Conservation (phyloP, 306 rosid species). For the Castanea crenata region DNA sequence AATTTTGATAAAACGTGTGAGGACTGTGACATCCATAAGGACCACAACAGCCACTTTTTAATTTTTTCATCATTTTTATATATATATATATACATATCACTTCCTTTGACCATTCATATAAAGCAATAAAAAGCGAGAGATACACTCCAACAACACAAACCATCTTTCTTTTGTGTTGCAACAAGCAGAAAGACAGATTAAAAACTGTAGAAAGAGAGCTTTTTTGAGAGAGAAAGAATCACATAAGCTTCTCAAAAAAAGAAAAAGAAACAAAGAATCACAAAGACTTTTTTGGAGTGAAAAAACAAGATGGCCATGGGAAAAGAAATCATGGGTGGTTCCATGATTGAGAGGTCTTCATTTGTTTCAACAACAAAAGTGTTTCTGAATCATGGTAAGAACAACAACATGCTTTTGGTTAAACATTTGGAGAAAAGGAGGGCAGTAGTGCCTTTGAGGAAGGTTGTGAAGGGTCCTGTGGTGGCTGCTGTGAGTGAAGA, state of each 20-base stretch:
- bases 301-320: slow-evolving; percentile 48
- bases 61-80: too few species aligned
- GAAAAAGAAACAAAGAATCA: too few species aligned
- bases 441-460: slow-evolving; percentile 32
- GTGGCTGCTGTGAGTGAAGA: slow-evolving; percentile 87
- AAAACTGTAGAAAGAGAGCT: neutral
- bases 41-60: slow-evolving; percentile 7
- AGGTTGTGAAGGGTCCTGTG: slow-evolving; percentile 45
- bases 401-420: slow-evolving; percentile 14
- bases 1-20: too few species aligned
- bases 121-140: neutral
- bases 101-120: neutral
- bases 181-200: neutral
- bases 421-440: slow-evolving; percentile 36
- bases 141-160: slow-evolving; percentile 1
- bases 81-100: too few species aligned
- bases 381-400: slow-evolving; percentile 14
- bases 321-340: slow-evolving; percentile 50
- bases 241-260: neutral
- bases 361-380: slow-evolving; percentile 35
- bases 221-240: neutral
- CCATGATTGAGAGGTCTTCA: slow-evolving; percentile 42
- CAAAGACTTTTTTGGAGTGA: neutral
- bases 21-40: slow-evolving; percentile 37
- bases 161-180: neutral